phyloP scores from a whole-genome alignment of 2,329 filamentous ascomycete species.

The Rhynchosporium secalis region DNA sequence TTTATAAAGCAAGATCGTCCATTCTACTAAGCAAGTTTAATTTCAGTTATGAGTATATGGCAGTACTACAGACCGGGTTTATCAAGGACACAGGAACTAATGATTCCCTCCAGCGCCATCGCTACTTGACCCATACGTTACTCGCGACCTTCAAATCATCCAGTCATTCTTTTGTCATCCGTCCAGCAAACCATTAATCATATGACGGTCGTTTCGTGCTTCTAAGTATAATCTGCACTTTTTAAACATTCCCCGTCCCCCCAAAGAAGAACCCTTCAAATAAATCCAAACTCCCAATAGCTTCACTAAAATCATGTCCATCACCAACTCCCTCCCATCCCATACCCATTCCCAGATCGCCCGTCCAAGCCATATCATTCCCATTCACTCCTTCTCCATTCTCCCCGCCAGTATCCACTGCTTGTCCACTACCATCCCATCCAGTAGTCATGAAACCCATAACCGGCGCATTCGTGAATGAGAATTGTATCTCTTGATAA shows the following conservation, averaged over 20 bases:
- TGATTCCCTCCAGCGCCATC: too few relatives aligned
- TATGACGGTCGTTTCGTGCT: too few relatives aligned
- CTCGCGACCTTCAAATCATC: too few relatives aligned
- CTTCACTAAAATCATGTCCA: constrained; percentile 36
- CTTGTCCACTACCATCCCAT: constrained; percentile 9
- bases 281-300: constrained; percentile 43
- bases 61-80: too few relatives aligned
- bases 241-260: constrained; percentile 29
- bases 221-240: too few relatives aligned
- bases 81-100: too few relatives aligned
- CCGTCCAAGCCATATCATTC: constrained; percentile 15
- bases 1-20: too few relatives aligned
- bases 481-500: constrained; percentile 31
- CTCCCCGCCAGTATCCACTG: constrained; percentile 17
- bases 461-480: constrained; percentile 31
- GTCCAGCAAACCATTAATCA: too few relatives aligned
- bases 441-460: constrained; percentile 35
- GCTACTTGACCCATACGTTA: too few relatives aligned
- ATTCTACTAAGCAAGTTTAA: too few relatives aligned
- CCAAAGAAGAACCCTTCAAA: constrained; percentile 59
- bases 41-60: too few relatives aligned
- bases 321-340: constrained; percentile 25
- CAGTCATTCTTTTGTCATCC: too few relatives aligned
- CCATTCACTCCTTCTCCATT: constrained; percentile 17
- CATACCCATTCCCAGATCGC: constrained; percentile 29